These are phyloP conservation scores for Hordeum marinum DNA, from an alignment of 176 grass and related monocot species.

Conservation along the genomic window DNA sequence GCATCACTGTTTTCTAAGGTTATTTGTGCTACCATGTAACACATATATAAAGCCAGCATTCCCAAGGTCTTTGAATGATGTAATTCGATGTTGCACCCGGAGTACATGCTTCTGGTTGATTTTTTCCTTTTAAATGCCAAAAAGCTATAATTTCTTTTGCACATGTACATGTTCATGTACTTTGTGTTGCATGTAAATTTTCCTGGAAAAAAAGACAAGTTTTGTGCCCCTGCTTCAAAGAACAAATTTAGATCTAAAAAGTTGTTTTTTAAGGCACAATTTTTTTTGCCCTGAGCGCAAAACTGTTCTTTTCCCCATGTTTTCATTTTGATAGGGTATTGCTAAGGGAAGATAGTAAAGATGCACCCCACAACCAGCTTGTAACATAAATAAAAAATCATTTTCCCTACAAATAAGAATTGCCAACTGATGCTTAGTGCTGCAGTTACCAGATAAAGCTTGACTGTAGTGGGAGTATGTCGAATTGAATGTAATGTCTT, in stretches of 20 bases:
- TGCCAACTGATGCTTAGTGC: too few species aligned
- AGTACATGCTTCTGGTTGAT: too few species aligned
- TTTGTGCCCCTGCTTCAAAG: too few species aligned
- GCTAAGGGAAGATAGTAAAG: neutral
- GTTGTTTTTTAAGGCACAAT: neutral
- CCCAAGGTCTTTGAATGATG: neutral
- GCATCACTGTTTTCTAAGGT: neutral
- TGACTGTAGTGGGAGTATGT: neutral
- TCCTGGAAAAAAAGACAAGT: too few species aligned
- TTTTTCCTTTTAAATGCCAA: too few species aligned
- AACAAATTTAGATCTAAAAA: neutral
- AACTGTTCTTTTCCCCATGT: neutral
- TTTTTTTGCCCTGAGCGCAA: neutral
- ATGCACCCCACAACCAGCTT: neutral
- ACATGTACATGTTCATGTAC: too few species aligned
- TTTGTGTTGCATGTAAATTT: too few species aligned
- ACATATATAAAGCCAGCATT: neutral
- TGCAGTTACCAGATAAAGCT: neutral
- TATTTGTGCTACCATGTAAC: neutral
- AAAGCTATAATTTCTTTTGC: too few species aligned
- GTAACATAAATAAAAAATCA: neutral
- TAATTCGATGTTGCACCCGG: neutral
- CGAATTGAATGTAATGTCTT: neutral
- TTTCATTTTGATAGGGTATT: neutral
- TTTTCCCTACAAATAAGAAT: neutral